phyloP scores from a whole-genome alignment of 140 eudicot species.

The Stevia rebaudiana region DNA sequence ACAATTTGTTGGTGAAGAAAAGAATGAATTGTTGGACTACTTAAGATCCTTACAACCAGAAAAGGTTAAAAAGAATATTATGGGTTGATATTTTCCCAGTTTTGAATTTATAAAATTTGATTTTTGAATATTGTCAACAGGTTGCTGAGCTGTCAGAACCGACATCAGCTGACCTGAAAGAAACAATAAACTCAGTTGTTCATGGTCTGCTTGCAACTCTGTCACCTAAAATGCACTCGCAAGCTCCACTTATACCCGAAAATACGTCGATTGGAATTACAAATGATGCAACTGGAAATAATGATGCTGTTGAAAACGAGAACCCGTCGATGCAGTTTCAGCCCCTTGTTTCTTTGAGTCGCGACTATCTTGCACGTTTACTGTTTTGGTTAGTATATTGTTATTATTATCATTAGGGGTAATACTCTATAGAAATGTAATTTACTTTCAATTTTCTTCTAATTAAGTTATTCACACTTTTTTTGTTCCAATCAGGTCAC shows the following conservation, averaged over 20 bases:
- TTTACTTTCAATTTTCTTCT: too few relatives aligned
- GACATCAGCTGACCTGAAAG: slow-evolving; percentile 72
- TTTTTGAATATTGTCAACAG: slow-evolving; percentile 38
- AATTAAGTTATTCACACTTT: too few relatives aligned
- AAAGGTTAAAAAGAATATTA: slow-evolving; percentile 39
- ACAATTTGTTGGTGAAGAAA: slow-evolving; percentile 96
- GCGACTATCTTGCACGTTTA: slow-evolving; percentile 89
- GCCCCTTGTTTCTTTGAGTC: slow-evolving; percentile 70
- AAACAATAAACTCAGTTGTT: slow-evolving; percentile 73
- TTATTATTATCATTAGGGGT: too few relatives aligned
- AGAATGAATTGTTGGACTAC: slow-evolving; percentile 84
- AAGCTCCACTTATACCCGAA: slow-evolving; percentile 53
- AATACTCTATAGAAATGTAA: too few relatives aligned
- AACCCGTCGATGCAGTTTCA: slow-evolving; percentile 82
- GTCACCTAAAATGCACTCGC: slow-evolving; percentile 91
- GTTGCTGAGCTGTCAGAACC: slow-evolving; percentile 96
- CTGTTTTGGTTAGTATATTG: slow-evolving; percentile 72
- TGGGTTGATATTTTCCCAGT: not conserved
- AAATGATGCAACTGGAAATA: slow-evolving; percentile 29
- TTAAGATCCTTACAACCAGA: slow-evolving; percentile 90
- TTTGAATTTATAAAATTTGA: not conserved
- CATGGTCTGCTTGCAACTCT: slow-evolving; percentile 96
- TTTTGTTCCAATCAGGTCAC: too few relatives aligned
- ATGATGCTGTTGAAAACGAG: slow-evolving; percentile 55
- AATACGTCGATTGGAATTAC: slow-evolving; percentile 48